A percentile compares a stretch with the other conserved stretches of the same genome.
Evolutionary conservation across 75 land plant species (phyloP).

Genomic region (Ceratopteris richardii): DNA sequence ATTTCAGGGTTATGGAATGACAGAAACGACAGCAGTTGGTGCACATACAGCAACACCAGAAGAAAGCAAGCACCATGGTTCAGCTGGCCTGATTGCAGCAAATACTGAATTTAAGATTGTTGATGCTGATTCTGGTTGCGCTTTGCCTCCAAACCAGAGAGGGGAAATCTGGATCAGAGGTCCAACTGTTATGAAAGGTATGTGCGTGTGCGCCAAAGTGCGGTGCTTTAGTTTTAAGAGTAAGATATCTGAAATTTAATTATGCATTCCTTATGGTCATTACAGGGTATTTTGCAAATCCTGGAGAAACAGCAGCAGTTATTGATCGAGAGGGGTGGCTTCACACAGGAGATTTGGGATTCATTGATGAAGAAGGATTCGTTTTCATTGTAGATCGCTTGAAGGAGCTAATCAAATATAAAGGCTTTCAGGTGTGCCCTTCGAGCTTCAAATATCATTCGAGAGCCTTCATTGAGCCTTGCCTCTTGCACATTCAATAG

Average conservation of each 20-base stretch:
- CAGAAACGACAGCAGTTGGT: slow-evolving; percentile 67
- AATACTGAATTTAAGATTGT: slow-evolving; percentile 74
- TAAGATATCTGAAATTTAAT: too few species aligned
- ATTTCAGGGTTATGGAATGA: slow-evolving; percentile 86
- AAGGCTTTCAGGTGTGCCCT: slow-evolving; percentile 42
- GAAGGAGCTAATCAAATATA: slow-evolving; percentile 59
- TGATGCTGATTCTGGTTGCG: slow-evolving; percentile 43
- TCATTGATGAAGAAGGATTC: slow-evolving; percentile 36
- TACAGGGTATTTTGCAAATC: slow-evolving; percentile 29
- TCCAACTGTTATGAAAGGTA: slow-evolving; percentile 69
- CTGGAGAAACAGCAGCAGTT: slow-evolving; percentile 31
- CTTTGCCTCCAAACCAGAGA: slow-evolving; percentile 41
- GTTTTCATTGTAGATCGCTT: slow-evolving; percentile 45
- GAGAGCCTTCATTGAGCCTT: too few species aligned
- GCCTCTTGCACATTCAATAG: too few species aligned
- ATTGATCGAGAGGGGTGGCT: slow-evolving; percentile 42
- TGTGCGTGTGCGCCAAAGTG: too few species aligned
- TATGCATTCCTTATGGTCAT: not conserved
- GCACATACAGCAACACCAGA: slow-evolving; percentile 52
- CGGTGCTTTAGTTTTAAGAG: too few species aligned
- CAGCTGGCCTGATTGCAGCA: slow-evolving; percentile 62
- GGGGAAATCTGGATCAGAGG: slow-evolving; percentile 94
- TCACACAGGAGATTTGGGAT: slow-evolving; percentile 54
- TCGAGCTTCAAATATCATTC: too few species aligned
- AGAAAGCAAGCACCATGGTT: slow-evolving; percentile 61